Percentiles rank a stretch among this genome's conserved stretches.
Evolutionary conservation across 1,139 yeast genomes (phyloP).

Genomic region (Candida glucosophila): DNA sequence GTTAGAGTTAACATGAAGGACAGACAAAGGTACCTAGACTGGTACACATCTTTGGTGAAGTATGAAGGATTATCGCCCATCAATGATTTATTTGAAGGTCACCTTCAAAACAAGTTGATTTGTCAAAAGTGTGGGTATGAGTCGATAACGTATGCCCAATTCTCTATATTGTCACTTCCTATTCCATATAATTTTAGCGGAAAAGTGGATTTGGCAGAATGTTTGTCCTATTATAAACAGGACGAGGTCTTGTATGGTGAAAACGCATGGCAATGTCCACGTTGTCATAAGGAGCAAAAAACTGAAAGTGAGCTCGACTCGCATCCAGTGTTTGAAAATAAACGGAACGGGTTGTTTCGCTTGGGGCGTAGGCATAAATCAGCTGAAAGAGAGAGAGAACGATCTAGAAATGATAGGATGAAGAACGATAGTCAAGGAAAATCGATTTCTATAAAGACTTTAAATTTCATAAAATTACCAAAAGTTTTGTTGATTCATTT

Average conservation of each 20-base stretch:
- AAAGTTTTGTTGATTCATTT: conserved; percentile 57
- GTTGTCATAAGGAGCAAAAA: conserved; percentile 37
- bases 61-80: conserved; percentile 61
- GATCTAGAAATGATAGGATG: conserved; percentile 1
- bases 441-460: conserved; percentile 39
- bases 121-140: conserved; percentile 59
- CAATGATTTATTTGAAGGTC: conserved; percentile 57
- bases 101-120: conserved; percentile 52
- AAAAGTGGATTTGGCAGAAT: conserved; percentile 44
- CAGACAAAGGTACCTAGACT: conserved; percentile 45
- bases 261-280: conserved; percentile 75
- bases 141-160: conserved; percentile 51
- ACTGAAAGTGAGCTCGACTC: conserved; percentile 17
- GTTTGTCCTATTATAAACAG: conserved; percentile 57
- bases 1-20: conserved; percentile 23
- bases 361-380: conserved; percentile 28
- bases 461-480: conserved; percentile 58
- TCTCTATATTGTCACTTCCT: conserved; percentile 58
- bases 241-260: conserved; percentile 66
- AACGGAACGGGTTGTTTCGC: conserved; percentile 27
- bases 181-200: conserved; percentile 37
- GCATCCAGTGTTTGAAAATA: conserved; percentile 30
- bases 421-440: conserved; percentile 1
- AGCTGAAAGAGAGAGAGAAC: conserved; percentile 17
- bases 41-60: conserved; percentile 45